phyloP scores from a whole-genome alignment of 257 asterid genomes.

The Solanum rostratum region DNA sequence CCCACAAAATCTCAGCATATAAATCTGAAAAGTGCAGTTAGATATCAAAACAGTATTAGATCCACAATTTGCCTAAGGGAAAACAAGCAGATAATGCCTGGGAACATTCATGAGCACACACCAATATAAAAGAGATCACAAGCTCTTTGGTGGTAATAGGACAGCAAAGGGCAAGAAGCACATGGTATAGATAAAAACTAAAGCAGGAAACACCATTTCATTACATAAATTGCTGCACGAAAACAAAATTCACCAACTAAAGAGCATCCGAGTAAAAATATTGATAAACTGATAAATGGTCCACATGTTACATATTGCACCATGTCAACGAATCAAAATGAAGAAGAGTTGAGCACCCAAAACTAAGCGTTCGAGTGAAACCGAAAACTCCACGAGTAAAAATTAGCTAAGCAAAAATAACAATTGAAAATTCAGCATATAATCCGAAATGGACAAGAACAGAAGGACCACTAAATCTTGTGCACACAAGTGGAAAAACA shows the following conservation, averaged over 20 bases:
- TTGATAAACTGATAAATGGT: neutral
- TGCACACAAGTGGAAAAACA: constrained; percentile 14
- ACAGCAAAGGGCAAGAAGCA: neutral
- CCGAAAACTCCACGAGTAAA: neutral
- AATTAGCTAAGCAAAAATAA: neutral
- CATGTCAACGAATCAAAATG: neutral
- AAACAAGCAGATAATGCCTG: neutral
- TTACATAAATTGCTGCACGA: neutral
- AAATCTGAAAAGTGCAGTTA: neutral
- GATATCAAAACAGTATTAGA: neutral
- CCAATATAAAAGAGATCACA: neutral
- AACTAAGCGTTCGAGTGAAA: neutral
- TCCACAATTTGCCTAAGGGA: neutral
- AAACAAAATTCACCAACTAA: neutral
- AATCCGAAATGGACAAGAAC: neutral
- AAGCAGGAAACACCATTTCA: neutral
- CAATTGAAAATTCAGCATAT: neutral
- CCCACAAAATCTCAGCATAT: neutral
- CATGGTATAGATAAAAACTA: neutral
- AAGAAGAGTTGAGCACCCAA: neutral
- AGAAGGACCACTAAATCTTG: constrained; percentile 3
- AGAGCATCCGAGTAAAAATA: neutral
- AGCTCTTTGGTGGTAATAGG: neutral
- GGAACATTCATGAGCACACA: neutral
- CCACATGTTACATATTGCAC: neutral